Evolutionary conservation across 805 yeast genomes (phyloP), one percentile per base, ranked within the genome.

Genomic region (Yarrowia keelungensis): DNA sequence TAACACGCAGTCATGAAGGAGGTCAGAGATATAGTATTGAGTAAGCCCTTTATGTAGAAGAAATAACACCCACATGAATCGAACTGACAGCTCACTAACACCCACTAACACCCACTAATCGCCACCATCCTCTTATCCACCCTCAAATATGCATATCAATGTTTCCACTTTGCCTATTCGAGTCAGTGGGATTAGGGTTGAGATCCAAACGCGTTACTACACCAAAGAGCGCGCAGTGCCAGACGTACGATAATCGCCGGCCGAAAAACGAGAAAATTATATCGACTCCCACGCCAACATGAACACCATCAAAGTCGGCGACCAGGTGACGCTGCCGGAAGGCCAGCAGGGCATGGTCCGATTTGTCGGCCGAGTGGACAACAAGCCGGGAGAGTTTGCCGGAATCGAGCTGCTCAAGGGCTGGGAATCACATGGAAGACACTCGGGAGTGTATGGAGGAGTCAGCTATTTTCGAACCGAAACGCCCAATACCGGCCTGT

Each of bases 351-450:
- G 93, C 0, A 81, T 87, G 11, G 79, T 93, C 66, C 82, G 87
- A 70, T 93, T 84, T 77, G 81, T 87, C 22, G 99, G 97, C 0
- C 78, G 83, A 1, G 91, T 94, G 16, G 84, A 87, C 26, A 88
- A 88, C 26, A 91, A 90, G 74, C 78, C 79, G 8, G 97, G 97
- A 0, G 81, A 82, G 11, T 94, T 88, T 80, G 97, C 93, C 5
- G 99, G 99, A 2, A 83, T 94, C 7, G 98, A 94, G 76, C 80
- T 94, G 51, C 74, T 87, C n/a, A 93, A 90, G 1, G 87, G 87
- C 0, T 83, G 85, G 49, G 79, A 84, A 0, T 75, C 80, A 5
- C 81, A 85, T 68, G 99, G 99, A 26, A 90, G 91, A 77, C 95
- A 94, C 75, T 85, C 86, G 68, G 99, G 99, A n/a, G 84, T 85